phyloP scores from a whole-genome alignment of 2,329 filamentous ascomycete species.

The Laburnicola sp. region DNA sequence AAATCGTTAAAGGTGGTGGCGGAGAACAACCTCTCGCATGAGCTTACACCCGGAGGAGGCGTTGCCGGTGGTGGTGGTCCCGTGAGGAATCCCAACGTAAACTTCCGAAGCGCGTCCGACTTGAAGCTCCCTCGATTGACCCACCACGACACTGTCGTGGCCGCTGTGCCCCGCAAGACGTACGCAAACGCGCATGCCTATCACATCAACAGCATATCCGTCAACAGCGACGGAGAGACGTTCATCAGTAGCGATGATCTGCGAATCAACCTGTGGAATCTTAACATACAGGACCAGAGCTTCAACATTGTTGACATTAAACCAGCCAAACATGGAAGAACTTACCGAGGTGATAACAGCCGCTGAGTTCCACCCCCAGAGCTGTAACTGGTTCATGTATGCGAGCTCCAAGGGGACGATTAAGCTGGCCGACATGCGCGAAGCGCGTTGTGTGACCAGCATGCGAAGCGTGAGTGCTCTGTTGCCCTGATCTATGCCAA shows the following conservation, averaged over 20 bases:
- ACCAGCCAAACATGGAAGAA: slow-evolving; percentile 99
- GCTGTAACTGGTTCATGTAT: slow-evolving; percentile 99
- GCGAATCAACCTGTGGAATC: slow-evolving; percentile 97
- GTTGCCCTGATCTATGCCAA: neutral
- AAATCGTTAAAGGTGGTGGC: slow-evolving; percentile 99
- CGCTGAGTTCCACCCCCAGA: slow-evolving; percentile 93
- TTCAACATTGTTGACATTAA: slow-evolving; percentile 99
- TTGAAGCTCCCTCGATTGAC: slow-evolving; percentile 94
- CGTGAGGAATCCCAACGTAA: slow-evolving; percentile 70
- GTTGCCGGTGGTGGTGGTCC: slow-evolving; percentile 76
- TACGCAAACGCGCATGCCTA: slow-evolving; percentile 99
- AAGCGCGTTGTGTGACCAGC: slow-evolving; percentile 95
- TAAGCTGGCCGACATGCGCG: slow-evolving; percentile 97
- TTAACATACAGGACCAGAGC: slow-evolving; percentile 99
- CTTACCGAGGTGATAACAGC: slow-evolving; percentile 98
- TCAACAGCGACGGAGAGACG: slow-evolving; percentile 98
- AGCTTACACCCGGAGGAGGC: slow-evolving; percentile 75
- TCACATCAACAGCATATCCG: slow-evolving; percentile 99
- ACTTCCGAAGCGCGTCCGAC: slow-evolving; percentile 79
- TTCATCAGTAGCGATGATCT: slow-evolving; percentile 99
- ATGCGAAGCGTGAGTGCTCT: slow-evolving; percentile 82
- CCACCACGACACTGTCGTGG: slow-evolving; percentile 97
- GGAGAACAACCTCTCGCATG: slow-evolving; percentile 96
- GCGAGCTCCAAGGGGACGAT: slow-evolving; percentile 98
- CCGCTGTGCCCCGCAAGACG: slow-evolving; percentile 90